Percentiles rank a stretch among this genome's conserved stretches.
Evolutionary conservation across 106 monocot species (phyloP).

Genomic region (Acorus calamus): DNA sequence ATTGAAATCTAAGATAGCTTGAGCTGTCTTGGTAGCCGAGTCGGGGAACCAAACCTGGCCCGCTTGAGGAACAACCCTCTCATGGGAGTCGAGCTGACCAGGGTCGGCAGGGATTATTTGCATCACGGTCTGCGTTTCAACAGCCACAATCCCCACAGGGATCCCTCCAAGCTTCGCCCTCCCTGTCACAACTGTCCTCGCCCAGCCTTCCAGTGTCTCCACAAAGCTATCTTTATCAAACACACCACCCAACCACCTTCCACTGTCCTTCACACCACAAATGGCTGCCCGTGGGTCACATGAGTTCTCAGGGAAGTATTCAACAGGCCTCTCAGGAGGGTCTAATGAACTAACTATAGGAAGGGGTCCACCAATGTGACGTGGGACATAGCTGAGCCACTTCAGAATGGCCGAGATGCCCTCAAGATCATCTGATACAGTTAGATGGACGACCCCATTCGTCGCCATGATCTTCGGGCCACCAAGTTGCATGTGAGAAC

Average conservation of each 20-base stretch:
- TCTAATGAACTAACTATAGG: conserved; percentile 52
- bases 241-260: conserved; percentile 84
- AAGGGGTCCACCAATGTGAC: conserved; percentile 66
- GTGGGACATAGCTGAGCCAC: conserved; percentile 94
- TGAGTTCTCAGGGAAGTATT: conserved; percentile 75
- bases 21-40: conserved; percentile 90
- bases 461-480: conserved; percentile 99
- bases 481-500: conserved; percentile 98
- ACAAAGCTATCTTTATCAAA: conserved; percentile 89
- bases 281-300: conserved; percentile 94
- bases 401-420: conserved; percentile 80
- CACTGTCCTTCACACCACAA: conserved; percentile 40
- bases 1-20: conserved; percentile 91
- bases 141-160: conserved; percentile 89
- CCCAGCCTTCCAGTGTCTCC: conserved; percentile 96
- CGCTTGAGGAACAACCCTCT: conserved; percentile 89
- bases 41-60: conserved; percentile 99
- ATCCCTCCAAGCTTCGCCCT: conserved; percentile 95
- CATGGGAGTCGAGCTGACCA: conserved; percentile 89
- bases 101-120: conserved; percentile 96
- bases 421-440: conserved; percentile 92
- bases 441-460: conserved; percentile 94
- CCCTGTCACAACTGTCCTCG: conserved; percentile 91
- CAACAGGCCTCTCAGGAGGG: conserved; percentile 60
- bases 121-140: conserved; percentile 91